Evolutionary conservation across 331 rosid species (phyloP), one percentile per base, ranked within the genome.

Genomic region (Malus hybrid): DNA sequence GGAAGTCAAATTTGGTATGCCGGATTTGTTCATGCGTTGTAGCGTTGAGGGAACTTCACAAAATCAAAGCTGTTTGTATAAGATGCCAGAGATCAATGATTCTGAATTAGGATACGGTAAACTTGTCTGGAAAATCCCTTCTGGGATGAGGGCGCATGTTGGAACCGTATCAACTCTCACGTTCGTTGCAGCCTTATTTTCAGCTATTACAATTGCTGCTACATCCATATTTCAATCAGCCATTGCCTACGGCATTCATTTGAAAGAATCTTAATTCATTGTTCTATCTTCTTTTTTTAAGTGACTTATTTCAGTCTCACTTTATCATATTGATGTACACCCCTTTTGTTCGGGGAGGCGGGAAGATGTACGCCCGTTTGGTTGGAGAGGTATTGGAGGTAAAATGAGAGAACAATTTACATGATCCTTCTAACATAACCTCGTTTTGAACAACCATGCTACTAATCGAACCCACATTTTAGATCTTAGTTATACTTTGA

Each of bases 91-190:
- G 28, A 39, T 18, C 22, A 81, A 78, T 67, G 78, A 57, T 55
- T 73, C 79, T 2, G 83, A 83, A 76, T 27, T 44, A n/a, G 39
- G 29, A 67, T 65, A 28, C 42, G 82, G 68, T 78, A 79, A 68
- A 57, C 14, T 88, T 78, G 78, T 89, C 54, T 90, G 97, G 96
- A 90, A 72, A 70, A 73, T 87, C 65, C 90, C 98, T 50, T 80
- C 85, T 4, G 98, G 98, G 50, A 86, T 39, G 52, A 86, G 80
- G 78, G 84, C 78, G 7, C 91, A 90, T 79, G 83, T 90, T 76
- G 71, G 79, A 62, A 24, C 84, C 65, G 91, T 94, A 15, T 85
- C 82, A 33, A 7, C 54, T 3, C 31, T 86, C 15, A 94, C 99
- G 61, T 90, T 90, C 72, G 22, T 74, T 73, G 81, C 85, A 36